Percentiles rank a stretch among this genome's conserved stretches.
Conservation (phyloP, 768 basidiomycete species). For the Mycena belliarum region DNA sequence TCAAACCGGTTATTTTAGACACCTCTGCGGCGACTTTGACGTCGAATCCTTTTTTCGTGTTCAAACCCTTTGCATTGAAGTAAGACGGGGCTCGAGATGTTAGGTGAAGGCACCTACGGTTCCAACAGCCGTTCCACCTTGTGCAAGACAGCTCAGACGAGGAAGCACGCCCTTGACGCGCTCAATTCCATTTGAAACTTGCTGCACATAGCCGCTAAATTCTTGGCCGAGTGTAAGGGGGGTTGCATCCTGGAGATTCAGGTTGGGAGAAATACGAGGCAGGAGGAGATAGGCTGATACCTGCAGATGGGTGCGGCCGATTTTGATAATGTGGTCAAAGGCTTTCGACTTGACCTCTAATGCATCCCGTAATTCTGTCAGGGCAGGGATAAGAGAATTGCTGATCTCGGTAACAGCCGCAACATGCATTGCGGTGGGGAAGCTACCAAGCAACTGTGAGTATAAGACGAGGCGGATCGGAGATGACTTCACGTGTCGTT, state of each 20-base stretch:
- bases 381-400: conserved; percentile 78
- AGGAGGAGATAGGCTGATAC: conserved; percentile 29
- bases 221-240: conserved; percentile 98
- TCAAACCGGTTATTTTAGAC: conserved; percentile 84
- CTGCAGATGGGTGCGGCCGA: conserved; percentile 96
- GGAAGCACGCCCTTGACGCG: conserved; percentile 82
- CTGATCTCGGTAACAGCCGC: conserved; percentile 91
- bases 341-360: conserved; percentile 78
- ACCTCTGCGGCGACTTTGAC: conserved; percentile 91
- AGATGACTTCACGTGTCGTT: conserved; percentile 83
- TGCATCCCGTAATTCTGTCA: conserved; percentile 81
- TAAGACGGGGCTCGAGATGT: neutral
- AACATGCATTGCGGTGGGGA: conserved; percentile 99
- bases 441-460: conserved; percentile 47
- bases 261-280: neutral
- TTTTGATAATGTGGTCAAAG: conserved; percentile 95
- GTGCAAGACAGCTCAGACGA: conserved; percentile 85
- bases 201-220: conserved; percentile 97
- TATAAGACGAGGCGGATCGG: neutral
- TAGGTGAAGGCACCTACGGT: conserved; percentile 58
- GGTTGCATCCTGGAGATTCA: conserved; percentile 79
- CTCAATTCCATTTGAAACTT: conserved; percentile 87
- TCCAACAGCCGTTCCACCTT: conserved; percentile 98
- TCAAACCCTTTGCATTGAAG: conserved; percentile 68
- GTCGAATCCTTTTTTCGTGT: conserved; percentile 97